Percentiles rank a stretch among this genome's conserved stretches.
These are phyloP conservation scores for Euclidium syriacum DNA, from an alignment of 345 rosid species.

Conservation along the genomic window DNA sequence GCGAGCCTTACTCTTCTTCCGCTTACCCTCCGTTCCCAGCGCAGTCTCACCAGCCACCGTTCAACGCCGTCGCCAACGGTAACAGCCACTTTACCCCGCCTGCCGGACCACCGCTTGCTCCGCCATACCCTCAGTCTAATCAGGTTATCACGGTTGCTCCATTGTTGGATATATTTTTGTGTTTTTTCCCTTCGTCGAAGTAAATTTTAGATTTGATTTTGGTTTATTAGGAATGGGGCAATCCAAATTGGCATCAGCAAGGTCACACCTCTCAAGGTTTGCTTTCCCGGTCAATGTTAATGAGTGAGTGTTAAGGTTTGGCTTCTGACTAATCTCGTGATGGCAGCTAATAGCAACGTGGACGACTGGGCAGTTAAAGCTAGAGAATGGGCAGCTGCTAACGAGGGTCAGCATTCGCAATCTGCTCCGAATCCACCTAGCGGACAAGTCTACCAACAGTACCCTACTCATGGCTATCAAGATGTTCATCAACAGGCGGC, in stretches of 20 bases:
- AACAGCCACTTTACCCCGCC: slow-evolving; percentile 41
- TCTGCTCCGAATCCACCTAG: slow-evolving; percentile 38
- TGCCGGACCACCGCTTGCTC: slow-evolving; percentile 35
- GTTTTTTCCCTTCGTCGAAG: neutral
- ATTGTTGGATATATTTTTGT: neutral
- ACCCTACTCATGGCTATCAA: slow-evolving; percentile 50
- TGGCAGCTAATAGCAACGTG: slow-evolving; percentile 45
- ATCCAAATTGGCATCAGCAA: slow-evolving; percentile 62
- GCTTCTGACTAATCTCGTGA: slow-evolving; percentile 15
- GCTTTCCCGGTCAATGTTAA: neutral
- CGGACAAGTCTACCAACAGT: slow-evolving; percentile 49
- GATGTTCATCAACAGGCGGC: slow-evolving; percentile 51
- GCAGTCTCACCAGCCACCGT: slow-evolving; percentile 39
- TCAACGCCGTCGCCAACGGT: slow-evolving; percentile 31
- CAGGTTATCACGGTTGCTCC: slow-evolving; percentile 30
- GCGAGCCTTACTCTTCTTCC: slow-evolving; percentile 30
- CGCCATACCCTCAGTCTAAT: slow-evolving; percentile 37
- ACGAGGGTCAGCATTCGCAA: slow-evolving; percentile 51
- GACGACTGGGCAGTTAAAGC: slow-evolving; percentile 99
- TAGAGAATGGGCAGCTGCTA: slow-evolving; percentile 81
- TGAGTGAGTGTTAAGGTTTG: slow-evolving; percentile 5
- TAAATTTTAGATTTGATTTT: slow-evolving; percentile 3
- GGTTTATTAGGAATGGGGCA: slow-evolving; percentile 65
- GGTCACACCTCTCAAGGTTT: slow-evolving; percentile 48
- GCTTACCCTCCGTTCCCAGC: slow-evolving; percentile 36